These are phyloP conservation scores for Thozetella sp. DNA, from an alignment of 495 filamentous ascomycete genomes.

Conservation along the genomic window DNA sequence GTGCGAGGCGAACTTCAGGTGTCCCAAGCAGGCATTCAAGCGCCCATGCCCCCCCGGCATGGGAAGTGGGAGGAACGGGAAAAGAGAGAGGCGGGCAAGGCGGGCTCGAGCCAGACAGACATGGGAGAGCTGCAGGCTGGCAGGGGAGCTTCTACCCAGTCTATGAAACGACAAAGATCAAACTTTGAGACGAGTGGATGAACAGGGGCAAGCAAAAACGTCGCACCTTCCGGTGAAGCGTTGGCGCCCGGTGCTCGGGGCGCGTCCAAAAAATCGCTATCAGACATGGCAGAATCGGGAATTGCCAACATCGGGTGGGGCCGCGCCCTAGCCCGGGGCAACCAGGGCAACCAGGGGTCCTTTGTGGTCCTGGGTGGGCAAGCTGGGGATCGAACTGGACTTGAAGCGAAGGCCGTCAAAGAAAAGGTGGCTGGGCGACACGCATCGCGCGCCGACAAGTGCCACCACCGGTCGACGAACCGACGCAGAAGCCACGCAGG, in stretches of 20 bases:
- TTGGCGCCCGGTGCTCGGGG: background rate
- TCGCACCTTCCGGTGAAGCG: conserved; percentile 3
- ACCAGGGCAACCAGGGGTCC: background rate
- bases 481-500: too few species aligned
- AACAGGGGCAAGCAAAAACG: conserved; percentile 1
- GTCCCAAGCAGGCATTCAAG: too few species aligned
- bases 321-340: background rate
- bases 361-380: background rate
- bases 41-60: too few species aligned
- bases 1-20: too few species aligned
- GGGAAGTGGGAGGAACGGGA: too few species aligned
- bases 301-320: background rate
- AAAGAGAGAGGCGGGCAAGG: too few species aligned
- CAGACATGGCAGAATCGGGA: background rate
- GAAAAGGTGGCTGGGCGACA: too few species aligned
- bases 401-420: background rate
- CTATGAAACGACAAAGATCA: background rate
- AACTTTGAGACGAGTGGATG: background rate
- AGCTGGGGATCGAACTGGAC: too few species aligned
- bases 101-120: too few species aligned
- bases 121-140: background rate
- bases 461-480: too few species aligned
- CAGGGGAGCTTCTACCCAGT: background rate
- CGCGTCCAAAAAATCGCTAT: conserved; percentile 1
- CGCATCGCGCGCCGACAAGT: too few species aligned